phyloP scores from a whole-genome alignment of 495 filamentous ascomycete genomes.

The Lindgomyces ingoldianus region DNA sequence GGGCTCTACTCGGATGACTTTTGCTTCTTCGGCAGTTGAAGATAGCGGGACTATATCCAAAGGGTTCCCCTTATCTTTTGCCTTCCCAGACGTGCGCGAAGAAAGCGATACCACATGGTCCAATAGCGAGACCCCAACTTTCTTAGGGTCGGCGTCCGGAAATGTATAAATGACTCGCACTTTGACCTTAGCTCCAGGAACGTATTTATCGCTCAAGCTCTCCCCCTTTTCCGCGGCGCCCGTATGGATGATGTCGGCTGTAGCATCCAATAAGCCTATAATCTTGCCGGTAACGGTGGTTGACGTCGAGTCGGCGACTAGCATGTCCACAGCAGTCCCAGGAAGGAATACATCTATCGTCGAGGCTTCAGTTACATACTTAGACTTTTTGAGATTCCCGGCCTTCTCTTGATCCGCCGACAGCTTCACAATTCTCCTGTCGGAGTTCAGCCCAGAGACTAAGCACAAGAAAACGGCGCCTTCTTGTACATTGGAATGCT shows the following conservation, averaged over 20 bases:
- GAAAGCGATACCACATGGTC: conserved; percentile 75
- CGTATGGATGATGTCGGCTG: conserved; percentile 86
- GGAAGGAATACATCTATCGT: conserved; percentile 89
- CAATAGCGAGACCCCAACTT: conserved; percentile 81
- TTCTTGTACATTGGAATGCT: conserved; percentile 66
- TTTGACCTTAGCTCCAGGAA: conserved; percentile 78
- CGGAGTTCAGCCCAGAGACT: conserved; percentile 70
- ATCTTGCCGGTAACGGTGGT: conserved; percentile 76
- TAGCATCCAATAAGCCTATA: conserved; percentile 87
- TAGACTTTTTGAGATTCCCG: conserved; percentile 69
- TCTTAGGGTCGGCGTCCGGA: conserved; percentile 72
- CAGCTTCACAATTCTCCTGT: conserved; percentile 82
- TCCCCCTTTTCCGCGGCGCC: conserved; percentile 65
- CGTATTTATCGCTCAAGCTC: conserved; percentile 72
- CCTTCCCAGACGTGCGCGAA: conserved; percentile 41
- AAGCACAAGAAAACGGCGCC: conserved; percentile 83
- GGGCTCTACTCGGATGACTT: conserved; percentile 73
- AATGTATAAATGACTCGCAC: conserved; percentile 84
- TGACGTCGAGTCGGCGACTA: conserved; percentile 69
- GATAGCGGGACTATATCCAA: conserved; percentile 67
- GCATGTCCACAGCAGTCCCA: conserved; percentile 81
- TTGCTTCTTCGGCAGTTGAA: conserved; percentile 72
- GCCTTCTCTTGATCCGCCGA: conserved; percentile 68
- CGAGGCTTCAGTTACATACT: conserved; percentile 71
- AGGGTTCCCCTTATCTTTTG: conserved; percentile 50